phyloP scores from a whole-genome alignment of 73 alveolate species.

The Breviolum minutum region DNA sequence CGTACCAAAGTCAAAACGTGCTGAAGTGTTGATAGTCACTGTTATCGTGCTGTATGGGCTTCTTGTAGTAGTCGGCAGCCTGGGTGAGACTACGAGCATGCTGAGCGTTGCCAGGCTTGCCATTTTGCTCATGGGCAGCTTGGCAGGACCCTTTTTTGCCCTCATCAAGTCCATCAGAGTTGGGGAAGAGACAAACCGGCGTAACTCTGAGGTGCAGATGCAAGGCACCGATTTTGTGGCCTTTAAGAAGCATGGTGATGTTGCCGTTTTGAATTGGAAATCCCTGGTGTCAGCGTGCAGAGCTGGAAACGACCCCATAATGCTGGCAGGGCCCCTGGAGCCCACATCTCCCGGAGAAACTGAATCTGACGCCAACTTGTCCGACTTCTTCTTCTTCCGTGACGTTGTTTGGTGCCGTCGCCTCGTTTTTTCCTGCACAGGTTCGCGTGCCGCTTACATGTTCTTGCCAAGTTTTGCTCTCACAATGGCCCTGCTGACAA shows the following conservation, averaged over 20 bases:
- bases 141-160: slow-evolving; percentile 3
- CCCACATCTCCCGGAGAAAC: no score
- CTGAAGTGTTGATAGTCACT: neutral
- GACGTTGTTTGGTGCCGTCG: no score
- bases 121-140: neutral
- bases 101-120: neutral
- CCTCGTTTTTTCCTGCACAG: no score
- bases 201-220: neutral
- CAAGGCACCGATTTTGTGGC: neutral
- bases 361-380: no score
- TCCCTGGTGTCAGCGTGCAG: neutral
- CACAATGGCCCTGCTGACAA: no score
- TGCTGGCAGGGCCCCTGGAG: neutral
- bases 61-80: neutral
- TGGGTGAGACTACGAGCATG: neutral
- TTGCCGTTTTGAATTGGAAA: neutral
- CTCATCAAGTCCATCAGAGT: neutral
- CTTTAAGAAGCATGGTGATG: neutral
- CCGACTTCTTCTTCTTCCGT: no score
- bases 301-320: neutral
- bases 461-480: no score
- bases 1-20: neutral
- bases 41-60: neutral
- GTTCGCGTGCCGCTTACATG: no score
- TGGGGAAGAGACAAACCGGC: neutral